Evolutionary conservation across 306 rosid species (phyloP), one percentile per base, ranked within the genome.

Genomic region (Argentina anserina): DNA sequence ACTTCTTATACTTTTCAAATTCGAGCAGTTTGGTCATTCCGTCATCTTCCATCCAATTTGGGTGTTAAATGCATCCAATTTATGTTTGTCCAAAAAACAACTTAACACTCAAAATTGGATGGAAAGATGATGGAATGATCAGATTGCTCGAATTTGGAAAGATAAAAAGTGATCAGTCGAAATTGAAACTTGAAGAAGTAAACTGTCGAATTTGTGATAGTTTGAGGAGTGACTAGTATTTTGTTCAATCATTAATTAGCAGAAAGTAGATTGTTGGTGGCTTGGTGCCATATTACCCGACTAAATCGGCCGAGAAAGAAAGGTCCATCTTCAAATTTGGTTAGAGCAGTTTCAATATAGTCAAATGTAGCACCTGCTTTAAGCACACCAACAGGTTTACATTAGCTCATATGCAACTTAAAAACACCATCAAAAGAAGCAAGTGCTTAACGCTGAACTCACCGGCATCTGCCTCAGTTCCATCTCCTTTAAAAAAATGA

Each of bases 291-390:
- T 21, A 69, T 70, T 82, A 92, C 98, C 84, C 87, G 78, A 76
- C 98, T 88, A 69, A 88, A 84, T 66, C 83, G 88, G 72, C 95
- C 97, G 21, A 90, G 95, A 78, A 92, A 87, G 89, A 92, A 90
- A 15, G 95, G 91, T 60, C 92, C 95, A 45, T 87, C 85, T 47
- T 81, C 91, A 29, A 87, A 88, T 76, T 86, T 92, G 61, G 87
- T 84, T 49, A 92, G 92, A 80, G 87, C 86, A 36, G 78, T 85
- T 82, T 92, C 92, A 0, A 92, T 64, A 78, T 82, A 68, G 81
- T 92, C 86, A 78, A 92, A 88, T 15, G 95, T 84, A 50, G 81
- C 67, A 47, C 77, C 92, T 92, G 80, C 10, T 50, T 63, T 73
- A 75, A 58, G n/a, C 43, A 73, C 7, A 65, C 18, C 7, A 66